phyloP scores from a whole-genome alignment of 257 asterid species.

The Hygrophila difformis region DNA sequence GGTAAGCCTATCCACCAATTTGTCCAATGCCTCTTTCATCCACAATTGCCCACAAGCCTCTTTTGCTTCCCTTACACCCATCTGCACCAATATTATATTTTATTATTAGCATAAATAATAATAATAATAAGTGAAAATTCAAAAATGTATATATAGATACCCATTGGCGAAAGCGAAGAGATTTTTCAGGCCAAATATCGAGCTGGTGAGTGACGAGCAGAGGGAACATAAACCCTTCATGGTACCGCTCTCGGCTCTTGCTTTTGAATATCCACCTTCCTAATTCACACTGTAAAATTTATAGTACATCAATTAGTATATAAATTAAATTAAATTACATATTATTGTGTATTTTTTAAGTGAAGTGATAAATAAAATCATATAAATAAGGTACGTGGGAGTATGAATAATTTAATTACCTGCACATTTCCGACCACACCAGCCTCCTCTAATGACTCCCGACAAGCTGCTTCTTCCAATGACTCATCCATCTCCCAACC shows the following conservation, averaged over 20 bases:
- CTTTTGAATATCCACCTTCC: constrained; percentile 77
- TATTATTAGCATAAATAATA: background rate
- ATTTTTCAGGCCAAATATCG: constrained; percentile 64
- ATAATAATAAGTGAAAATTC: background rate
- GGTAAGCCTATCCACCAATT: constrained; percentile 37
- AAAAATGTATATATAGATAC: constrained; percentile 18
- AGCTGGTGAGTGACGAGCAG: constrained; percentile 59
- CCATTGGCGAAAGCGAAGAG: constrained; percentile 47
- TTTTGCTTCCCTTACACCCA: constrained; percentile 56
- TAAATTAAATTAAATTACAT: no score
- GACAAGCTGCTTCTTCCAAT: constrained; percentile 64
- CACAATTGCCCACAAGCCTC: constrained; percentile 64
- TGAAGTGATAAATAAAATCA: no score
- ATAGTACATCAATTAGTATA: no score
- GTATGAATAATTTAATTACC: no score
- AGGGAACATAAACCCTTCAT: constrained; percentile 69
- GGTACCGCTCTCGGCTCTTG: constrained; percentile 49
- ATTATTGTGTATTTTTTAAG: no score
- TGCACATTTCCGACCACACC: constrained; percentile 69
- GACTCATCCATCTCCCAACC: constrained; percentile 86
- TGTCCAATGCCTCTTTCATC: constrained; percentile 84
- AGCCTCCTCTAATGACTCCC: constrained; percentile 78
- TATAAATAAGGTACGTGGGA: no score
- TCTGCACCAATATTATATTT: constrained; percentile 29
- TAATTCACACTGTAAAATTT: constrained; percentile 62